Conservation (phyloP, 2,329 filamentous ascomycete genomes). For the Colletotrichum lentis region DNA sequence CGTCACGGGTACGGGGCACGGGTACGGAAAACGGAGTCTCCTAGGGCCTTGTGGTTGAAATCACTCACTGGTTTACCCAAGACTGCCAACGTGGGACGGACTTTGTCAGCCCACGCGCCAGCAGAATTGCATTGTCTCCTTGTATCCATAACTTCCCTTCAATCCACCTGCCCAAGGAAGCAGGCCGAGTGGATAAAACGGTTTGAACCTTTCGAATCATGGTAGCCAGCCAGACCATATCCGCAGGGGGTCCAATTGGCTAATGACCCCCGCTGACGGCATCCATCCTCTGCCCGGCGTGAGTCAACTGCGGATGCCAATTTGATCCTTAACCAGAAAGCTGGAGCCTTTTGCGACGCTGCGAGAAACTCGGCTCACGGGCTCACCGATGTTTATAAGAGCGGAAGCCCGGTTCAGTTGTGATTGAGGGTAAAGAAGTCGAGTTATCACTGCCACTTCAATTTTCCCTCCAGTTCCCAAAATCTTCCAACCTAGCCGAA, state of each 20-base stretch:
- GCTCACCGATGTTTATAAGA: background rate
- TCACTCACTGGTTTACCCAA: too few relatives aligned
- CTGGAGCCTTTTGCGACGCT: background rate
- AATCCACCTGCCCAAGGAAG: conserved; percentile 27
- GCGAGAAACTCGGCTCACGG: too few relatives aligned
- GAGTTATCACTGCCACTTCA: background rate
- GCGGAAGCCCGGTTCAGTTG: too few relatives aligned
- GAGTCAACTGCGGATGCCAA: background rate
- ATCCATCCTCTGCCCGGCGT: conserved; percentile 3
- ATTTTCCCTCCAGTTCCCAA: too few relatives aligned
- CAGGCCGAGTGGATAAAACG: conserved; percentile 5
- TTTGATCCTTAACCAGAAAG: background rate
- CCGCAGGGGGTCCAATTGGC: background rate
- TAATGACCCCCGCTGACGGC: conserved; percentile 1
- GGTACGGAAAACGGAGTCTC: background rate
- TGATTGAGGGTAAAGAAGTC: too few relatives aligned
- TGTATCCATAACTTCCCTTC: conserved; percentile 2
- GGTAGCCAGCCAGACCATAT: background rate
- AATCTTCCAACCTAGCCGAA: background rate
- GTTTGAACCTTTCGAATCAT: background rate
- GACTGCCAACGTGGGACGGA: background rate
- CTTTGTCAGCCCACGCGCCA: background rate
- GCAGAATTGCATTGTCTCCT: background rate
- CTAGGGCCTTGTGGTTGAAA: too few relatives aligned
- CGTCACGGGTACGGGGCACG: too few relatives aligned